Conservation (phyloP, 345 rosid species). For the Sonneratia alba region DNA sequence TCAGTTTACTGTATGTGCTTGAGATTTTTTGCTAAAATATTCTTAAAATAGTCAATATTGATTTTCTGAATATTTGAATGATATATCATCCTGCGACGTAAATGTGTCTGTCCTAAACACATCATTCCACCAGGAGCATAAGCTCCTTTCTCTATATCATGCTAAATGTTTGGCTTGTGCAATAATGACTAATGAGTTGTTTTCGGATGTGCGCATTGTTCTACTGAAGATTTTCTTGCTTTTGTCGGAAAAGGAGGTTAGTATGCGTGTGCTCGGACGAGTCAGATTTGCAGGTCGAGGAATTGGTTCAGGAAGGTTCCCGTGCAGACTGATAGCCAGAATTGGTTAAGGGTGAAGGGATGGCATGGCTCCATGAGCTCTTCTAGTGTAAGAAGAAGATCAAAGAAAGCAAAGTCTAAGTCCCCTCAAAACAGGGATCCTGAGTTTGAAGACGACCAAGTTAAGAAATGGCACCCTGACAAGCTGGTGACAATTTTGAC, state of each 20-base stretch:
- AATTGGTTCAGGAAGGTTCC: too few species aligned
- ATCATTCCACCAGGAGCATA: background rate
- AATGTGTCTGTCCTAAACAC: background rate
- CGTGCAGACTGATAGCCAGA: too few species aligned
- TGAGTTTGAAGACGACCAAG: slow-evolving; percentile 11
- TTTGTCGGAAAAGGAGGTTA: background rate
- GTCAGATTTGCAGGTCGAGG: too few species aligned
- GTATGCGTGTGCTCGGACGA: background rate
- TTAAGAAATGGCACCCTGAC: slow-evolving; percentile 27
- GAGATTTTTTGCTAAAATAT: too few species aligned
- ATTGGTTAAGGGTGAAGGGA: too few species aligned
- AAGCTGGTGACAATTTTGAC: background rate
- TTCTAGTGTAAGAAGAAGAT: slow-evolving; percentile 34
- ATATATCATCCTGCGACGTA: background rate
- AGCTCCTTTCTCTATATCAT: background rate
- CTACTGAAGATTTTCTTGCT: background rate
- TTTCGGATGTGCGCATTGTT: background rate
- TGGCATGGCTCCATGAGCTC: slow-evolving; percentile 54
- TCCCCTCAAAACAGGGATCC: slow-evolving; percentile 6
- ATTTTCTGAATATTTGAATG: background rate
- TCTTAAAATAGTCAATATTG: too few species aligned
- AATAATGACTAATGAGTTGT: too few species aligned
- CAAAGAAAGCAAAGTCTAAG: slow-evolving; percentile 24
- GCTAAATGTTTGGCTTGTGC: background rate
- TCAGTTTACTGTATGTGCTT: background rate